Conservation (phyloP, 306 rosid genomes). For the Quercus aquifolioides region DNA sequence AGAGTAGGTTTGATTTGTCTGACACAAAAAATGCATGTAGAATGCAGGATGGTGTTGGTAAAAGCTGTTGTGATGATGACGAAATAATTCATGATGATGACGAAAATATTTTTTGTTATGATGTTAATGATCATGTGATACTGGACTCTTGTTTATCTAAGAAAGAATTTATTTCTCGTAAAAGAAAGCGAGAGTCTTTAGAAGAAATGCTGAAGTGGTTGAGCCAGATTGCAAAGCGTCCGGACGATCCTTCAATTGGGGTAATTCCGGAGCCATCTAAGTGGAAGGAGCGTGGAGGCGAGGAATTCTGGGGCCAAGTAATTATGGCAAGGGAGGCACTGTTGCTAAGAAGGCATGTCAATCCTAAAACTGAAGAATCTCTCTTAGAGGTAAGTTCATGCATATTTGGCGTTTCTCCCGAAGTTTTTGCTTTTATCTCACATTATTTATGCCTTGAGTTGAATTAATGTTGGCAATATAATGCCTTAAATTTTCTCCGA, state of each 20-base stretch:
- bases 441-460: background rate
- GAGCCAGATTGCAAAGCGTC: slow-evolving; percentile 45
- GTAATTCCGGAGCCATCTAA: slow-evolving; percentile 53
- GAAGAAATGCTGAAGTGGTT: slow-evolving; percentile 75
- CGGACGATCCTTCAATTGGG: slow-evolving; percentile 42
- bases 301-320: slow-evolving; percentile 50
- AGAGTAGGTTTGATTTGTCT: slow-evolving; percentile 21
- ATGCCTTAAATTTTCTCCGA: background rate
- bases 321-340: slow-evolving; percentile 55
- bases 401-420: slow-evolving; percentile 1
- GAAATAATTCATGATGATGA: slow-evolving; percentile 2
- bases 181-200: slow-evolving; percentile 63
- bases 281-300: slow-evolving; percentile 48
- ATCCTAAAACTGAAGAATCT: slow-evolving; percentile 40
- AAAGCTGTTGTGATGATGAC: slow-evolving; percentile 11
- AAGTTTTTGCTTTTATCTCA: slow-evolving; percentile 3
- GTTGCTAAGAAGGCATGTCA: slow-evolving; percentile 26
- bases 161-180: slow-evolving; percentile 29
- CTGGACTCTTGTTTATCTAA: slow-evolving; percentile 23
- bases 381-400: slow-evolving; percentile 52
- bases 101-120: background rate
- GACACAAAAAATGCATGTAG: slow-evolving; percentile 20
- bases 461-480: background rate
- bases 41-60: slow-evolving; percentile 18
- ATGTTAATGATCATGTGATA: slow-evolving; percentile 12